These are phyloP conservation scores for Nectriaceae sp. DNA, from an alignment of 2,329 filamentous ascomycete species.

Conservation along the genomic window DNA sequence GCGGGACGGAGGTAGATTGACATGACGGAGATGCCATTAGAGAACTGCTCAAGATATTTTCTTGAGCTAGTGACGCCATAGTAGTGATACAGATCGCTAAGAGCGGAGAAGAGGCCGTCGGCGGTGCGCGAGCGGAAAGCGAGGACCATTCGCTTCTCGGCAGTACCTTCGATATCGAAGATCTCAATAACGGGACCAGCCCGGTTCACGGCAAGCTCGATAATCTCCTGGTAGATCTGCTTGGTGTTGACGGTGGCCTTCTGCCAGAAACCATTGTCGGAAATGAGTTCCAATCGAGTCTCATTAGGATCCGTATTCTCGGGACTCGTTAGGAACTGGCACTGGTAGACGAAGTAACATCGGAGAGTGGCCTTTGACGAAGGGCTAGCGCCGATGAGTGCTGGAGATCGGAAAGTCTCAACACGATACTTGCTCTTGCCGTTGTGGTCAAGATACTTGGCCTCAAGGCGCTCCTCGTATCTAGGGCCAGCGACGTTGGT, in stretches of 20 bases:
- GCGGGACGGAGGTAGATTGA: conserved; percentile 88
- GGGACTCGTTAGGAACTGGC: conserved; percentile 77
- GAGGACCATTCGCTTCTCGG: conserved; percentile 91
- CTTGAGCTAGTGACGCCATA: conserved; percentile 94
- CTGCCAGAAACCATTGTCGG: conserved; percentile 89
- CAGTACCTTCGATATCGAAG: conserved; percentile 88
- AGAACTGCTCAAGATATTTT: conserved; percentile 99
- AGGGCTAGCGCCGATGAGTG: conserved; percentile 67
- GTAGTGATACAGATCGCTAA: conserved; percentile 97
- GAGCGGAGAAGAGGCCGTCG: conserved; percentile 87
- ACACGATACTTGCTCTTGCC: conserved; percentile 81
- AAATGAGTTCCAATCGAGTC: conserved; percentile 87
- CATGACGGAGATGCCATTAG: conserved; percentile 96
- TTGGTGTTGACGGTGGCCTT: conserved; percentile 97
- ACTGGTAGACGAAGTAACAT: conserved; percentile 99
- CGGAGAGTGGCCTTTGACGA: conserved; percentile 80
- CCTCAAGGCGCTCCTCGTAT: conserved; percentile 91
- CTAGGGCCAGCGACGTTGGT: conserved; percentile 77
- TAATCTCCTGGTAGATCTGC: conserved; percentile 92
- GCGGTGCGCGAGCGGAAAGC: conserved; percentile 94
- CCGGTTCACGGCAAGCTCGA: conserved; percentile 78
- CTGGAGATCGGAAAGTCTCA: conserved; percentile 94
- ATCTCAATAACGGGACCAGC: conserved; percentile 97
- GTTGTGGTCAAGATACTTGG: conserved; percentile 88
- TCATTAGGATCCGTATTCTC: conserved; percentile 74